These are phyloP conservation scores for Microascus cirrosus DNA, from an alignment of 2,329 filamentous ascomycete genomes.

Conservation along the genomic window DNA sequence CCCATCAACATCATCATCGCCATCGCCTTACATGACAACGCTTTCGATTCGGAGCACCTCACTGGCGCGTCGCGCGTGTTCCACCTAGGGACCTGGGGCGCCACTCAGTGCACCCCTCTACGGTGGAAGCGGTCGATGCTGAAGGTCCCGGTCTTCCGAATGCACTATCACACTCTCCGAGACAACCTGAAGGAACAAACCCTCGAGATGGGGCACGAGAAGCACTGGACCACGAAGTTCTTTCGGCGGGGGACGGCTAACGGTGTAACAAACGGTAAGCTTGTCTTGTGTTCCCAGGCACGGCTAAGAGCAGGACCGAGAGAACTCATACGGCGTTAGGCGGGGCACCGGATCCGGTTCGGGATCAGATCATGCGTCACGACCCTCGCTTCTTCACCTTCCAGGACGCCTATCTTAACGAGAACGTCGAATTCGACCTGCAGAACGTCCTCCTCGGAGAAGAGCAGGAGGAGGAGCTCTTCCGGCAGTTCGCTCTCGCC, in stretches of 20 bases:
- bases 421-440: conserved; percentile 16
- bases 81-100: conserved; percentile 8
- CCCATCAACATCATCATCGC: conserved; percentile 13
- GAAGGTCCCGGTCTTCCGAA: conserved; percentile 15
- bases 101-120: conserved; percentile 10
- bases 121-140: conserved; percentile 15
- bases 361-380: conserved; percentile 17
- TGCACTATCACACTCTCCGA: conserved; percentile 14
- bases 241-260: not conserved
- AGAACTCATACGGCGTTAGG: conserved; percentile 7
- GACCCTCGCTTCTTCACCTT: conserved; percentile 16
- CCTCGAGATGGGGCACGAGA: conserved; percentile 11
- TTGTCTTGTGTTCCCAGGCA: not conserved
- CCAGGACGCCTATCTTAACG: conserved; percentile 15
- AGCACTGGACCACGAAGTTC: conserved; percentile 6
- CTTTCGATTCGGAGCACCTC: conserved; percentile 13
- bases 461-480: conserved; percentile 11
- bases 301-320: not conserved
- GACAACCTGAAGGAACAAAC: conserved; percentile 15
- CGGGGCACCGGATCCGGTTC: conserved; percentile 13
- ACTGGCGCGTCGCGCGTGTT: conserved; percentile 10
- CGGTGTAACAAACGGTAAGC: not conserved
- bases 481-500: conserved; percentile 12
- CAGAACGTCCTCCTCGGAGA: conserved; percentile 16
- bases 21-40: conserved; percentile 13